These are phyloP conservation scores for Linderniella brevidens DNA, from an alignment of 257 asterid genomes.

Conservation along the genomic window DNA sequence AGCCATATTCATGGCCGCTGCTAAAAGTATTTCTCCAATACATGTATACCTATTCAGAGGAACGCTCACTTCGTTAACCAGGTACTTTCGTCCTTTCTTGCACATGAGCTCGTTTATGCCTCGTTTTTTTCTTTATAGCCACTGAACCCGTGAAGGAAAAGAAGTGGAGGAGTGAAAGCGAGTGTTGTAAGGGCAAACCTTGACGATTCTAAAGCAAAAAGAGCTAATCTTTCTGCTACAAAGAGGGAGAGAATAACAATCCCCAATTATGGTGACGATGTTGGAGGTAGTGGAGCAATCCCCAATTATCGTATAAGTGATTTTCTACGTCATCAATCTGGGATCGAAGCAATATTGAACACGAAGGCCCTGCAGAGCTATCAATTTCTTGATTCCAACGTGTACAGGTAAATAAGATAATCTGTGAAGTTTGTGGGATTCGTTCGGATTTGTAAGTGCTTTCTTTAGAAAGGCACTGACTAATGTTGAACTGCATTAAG, in stretches of 20 bases:
- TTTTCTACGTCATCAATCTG: conserved; percentile 62
- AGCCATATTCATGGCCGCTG: conserved; percentile 21
- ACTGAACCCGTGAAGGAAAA: conserved; percentile 18
- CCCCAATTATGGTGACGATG: conserved; percentile 25
- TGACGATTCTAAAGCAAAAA: conserved; percentile 38
- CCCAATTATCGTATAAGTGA: conserved; percentile 39
- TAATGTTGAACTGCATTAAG: neutral
- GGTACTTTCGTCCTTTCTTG: conserved; percentile 11
- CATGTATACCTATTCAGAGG: conserved; percentile 13
- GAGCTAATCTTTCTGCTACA: conserved; percentile 49
- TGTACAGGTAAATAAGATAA: conserved; percentile 36
- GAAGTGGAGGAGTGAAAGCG: conserved; percentile 18
- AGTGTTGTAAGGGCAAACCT: conserved; percentile 19
- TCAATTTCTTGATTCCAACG: conserved; percentile 51
- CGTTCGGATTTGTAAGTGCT: neutral
- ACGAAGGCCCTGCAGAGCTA: conserved; percentile 53
- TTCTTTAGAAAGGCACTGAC: neutral
- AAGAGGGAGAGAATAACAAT: conserved; percentile 54
- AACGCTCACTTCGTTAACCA: conserved; percentile 12
- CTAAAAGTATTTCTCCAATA: conserved; percentile 15
- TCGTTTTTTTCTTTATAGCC: no score
- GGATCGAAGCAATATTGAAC: conserved; percentile 62
- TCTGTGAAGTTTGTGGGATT: no score
- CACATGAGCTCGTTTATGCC: no score
- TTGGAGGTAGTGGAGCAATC: conserved; percentile 15